Base-by-base conservation (phyloP, 1,284 basidiomycete genomes). In the Bjerkandera adusta region DNA sequence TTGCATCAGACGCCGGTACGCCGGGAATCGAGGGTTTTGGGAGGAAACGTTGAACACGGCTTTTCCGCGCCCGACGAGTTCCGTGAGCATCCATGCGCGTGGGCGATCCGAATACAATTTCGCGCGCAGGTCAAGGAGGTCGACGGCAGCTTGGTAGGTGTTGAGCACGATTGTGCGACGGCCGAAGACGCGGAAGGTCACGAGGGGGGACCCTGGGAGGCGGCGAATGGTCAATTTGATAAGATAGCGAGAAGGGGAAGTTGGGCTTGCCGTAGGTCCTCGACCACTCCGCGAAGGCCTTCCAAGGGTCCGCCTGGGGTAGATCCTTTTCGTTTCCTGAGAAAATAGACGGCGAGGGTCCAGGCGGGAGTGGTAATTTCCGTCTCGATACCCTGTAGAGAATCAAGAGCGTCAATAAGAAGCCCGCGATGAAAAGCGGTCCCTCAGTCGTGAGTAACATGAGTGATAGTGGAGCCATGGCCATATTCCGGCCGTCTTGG, bases 1-100 rank as follows among this genome's bases (percentile, higher is more conserved):
- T 24, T 68, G 60, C 1, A 75, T 45, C 2, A 74, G 55, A 27
- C 55, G 65, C 5, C 73, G 62, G 44, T 75, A 75, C 22, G 60
- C 60, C 46, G 56, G 62, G 51, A 74, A 71, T 11, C 68, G 59
- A 1, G 59, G 53, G 47, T 70, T 44, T 68, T 69, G 58, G 69
- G 71, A 25, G 68, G 62, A 1, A 66, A 58, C 53, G 32, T 37
- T 36, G 45, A 56, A 51, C 10, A 53, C 51, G 13, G 51, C 44
- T 39, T 66, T 58, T 34, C 62, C 63, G 6, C 72, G 68, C 18
- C 63, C 70, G 43, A 69, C 71, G 25, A 75, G 63, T 5, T 66
- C 67, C 37, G 68, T 61, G 52, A 60, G 71, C 71, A 75, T 73
- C 61, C 65, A 68, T 4, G 40, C 56, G 59, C 37, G 27, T 0